Conservation (phyloP, 768 basidiomycete genomes). For the Exsudoporus frostii region DNA sequence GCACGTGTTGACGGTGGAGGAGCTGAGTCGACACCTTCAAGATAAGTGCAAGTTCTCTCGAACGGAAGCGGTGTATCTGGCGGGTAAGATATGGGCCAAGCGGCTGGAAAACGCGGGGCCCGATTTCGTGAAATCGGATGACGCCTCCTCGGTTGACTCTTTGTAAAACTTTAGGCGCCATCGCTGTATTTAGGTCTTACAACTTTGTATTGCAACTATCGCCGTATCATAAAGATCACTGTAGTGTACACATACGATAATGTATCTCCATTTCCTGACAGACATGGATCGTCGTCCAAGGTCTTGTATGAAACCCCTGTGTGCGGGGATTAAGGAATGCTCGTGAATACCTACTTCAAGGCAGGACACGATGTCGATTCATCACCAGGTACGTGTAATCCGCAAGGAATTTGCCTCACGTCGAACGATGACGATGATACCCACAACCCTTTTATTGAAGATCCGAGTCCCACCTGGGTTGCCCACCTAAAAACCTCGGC, state of each 20-base stretch:
- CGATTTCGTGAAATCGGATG: slow-evolving; percentile 24
- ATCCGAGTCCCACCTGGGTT: no score
- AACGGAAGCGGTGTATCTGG: slow-evolving; percentile 22
- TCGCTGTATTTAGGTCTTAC: neutral
- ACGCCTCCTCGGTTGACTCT: slow-evolving; percentile 12
- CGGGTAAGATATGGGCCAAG: slow-evolving; percentile 22
- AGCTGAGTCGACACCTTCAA: slow-evolving; percentile 23
- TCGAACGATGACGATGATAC: slow-evolving; percentile 3
- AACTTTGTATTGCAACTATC: slow-evolving; percentile 5
- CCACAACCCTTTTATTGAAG: slow-evolving; percentile 13
- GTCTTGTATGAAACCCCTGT: neutral
- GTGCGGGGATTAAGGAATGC: slow-evolving; percentile 8
- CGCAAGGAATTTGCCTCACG: slow-evolving; percentile 10
- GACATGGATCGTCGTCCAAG: neutral
- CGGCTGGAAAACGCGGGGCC: slow-evolving; percentile 19
- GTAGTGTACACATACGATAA: neutral
- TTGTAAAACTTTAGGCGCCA: neutral
- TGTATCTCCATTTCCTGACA: slow-evolving; percentile 1
- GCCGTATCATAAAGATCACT: neutral
- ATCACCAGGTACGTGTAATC: slow-evolving; percentile 10
- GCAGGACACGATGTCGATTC: neutral
- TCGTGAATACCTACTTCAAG: neutral
- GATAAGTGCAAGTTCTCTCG: slow-evolving; percentile 21
- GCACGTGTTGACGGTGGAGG: slow-evolving; percentile 15
- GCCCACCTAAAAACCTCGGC: neutral